Evolutionary conservation across 805 yeast species (phyloP).

Genomic region (Ogataea zsoltii): DNA sequence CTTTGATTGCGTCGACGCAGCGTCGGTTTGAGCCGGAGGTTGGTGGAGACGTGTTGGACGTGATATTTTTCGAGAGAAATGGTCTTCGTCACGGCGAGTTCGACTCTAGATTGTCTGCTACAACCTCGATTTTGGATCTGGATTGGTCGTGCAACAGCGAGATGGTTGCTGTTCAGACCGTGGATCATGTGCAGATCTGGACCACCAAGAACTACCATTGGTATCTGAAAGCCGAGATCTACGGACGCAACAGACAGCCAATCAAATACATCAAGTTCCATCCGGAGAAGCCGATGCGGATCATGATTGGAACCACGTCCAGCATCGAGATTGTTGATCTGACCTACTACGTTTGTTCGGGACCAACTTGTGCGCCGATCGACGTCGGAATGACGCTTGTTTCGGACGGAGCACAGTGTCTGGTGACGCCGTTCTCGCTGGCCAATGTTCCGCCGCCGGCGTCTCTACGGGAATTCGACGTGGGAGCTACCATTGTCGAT

Average conservation of each 20-base stretch:
- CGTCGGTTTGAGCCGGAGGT: conserved; percentile 55
- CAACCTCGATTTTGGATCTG: conserved; percentile 49
- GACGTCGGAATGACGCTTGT: conserved; percentile 83
- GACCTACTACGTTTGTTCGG: conserved; percentile 60
- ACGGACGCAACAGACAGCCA: conserved; percentile 32
- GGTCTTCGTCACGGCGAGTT: conserved; percentile 92
- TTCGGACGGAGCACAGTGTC: conserved; percentile 69
- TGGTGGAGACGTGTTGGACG: conserved; percentile 45
- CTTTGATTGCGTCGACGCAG: conserved; percentile 80
- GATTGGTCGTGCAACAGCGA: conserved; percentile 86
- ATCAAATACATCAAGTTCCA: conserved; percentile 69
- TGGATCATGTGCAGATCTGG: conserved; percentile 79
- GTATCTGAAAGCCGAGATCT: conserved; percentile 85
- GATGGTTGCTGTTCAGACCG: conserved; percentile 66
- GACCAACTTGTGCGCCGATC: conserved; percentile 65
- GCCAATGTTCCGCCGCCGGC: conserved; percentile 97
- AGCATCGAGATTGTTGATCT: conserved; percentile 67
- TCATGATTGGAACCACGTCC: conserved; percentile 60
- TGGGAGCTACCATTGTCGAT: conserved; percentile 57
- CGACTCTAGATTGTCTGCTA: conserved; percentile 58
- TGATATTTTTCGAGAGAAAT: conserved; percentile 88
- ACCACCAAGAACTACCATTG: conserved; percentile 91
- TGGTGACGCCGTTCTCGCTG: conserved; percentile 76
- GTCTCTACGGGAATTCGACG: conserved; percentile 64
- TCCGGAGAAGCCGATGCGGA: conserved; percentile 79